Evolutionary conservation across 176 grass and related monocot genomes (phyloP).

Genomic region (Ampelocalamus luodianensis): DNA sequence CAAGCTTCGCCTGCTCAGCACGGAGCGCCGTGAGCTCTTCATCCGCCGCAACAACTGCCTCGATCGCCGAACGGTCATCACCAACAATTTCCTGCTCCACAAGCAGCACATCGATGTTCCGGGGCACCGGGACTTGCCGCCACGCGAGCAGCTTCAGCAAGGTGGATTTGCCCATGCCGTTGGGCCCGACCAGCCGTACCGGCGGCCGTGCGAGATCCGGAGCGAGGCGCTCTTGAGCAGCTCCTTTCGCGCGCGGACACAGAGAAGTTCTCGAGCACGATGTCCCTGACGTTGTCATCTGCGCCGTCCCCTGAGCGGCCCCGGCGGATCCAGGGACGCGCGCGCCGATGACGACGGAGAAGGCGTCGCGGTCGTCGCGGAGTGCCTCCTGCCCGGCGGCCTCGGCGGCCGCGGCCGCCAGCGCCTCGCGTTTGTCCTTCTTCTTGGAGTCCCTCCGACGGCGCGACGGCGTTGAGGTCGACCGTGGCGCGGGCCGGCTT

Average conservation of each 20-base stretch:
- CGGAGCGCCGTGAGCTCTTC: slow-evolving; percentile 87
- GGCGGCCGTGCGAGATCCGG: slow-evolving; percentile 79
- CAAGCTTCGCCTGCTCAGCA: slow-evolving; percentile 66
- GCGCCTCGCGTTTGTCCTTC: slow-evolving; percentile 76
- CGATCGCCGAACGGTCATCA: slow-evolving; percentile 67
- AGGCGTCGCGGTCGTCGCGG: slow-evolving; percentile 85
- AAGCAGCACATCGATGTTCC: slow-evolving; percentile 86
- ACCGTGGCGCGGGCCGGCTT: slow-evolving; percentile 43
- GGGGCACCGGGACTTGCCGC: slow-evolving; percentile 84
- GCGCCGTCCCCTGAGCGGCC: slow-evolving; percentile 33
- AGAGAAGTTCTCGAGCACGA: slow-evolving; percentile 85
- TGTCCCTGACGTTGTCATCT: slow-evolving; percentile 77
- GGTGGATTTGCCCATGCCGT: slow-evolving; percentile 94
- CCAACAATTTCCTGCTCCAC: slow-evolving; percentile 95
- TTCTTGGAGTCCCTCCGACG: slow-evolving; percentile 75
- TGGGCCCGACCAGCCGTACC: slow-evolving; percentile 89
- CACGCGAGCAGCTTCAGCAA: slow-evolving; percentile 85
- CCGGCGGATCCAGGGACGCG: slow-evolving; percentile 47
- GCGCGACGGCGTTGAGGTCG: slow-evolving; percentile 51
- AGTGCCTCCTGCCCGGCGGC: slow-evolving; percentile 72
- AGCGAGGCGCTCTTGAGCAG: slow-evolving; percentile 85
- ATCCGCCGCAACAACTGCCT: slow-evolving; percentile 82
- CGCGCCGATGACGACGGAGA: slow-evolving; percentile 85
- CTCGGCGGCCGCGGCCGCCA: slow-evolving; percentile 60
- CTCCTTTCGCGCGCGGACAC: slow-evolving; percentile 87